These are phyloP conservation scores for Penicillium sclerotigenum DNA, from an alignment of 2,329 filamentous ascomycete species.

Conservation along the genomic window DNA sequence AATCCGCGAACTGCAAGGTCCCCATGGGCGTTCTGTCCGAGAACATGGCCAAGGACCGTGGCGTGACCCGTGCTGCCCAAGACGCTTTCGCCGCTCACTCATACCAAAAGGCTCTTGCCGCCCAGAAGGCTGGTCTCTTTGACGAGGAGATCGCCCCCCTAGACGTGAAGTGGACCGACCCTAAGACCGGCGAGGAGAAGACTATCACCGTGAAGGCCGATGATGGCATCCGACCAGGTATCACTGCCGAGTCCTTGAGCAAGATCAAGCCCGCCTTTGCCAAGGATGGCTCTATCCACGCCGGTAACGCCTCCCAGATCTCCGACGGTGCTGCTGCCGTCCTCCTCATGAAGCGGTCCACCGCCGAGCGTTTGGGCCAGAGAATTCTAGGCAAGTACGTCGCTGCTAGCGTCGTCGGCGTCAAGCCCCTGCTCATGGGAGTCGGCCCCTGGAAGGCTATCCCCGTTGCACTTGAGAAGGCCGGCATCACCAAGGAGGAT, in stretches of 20 bases:
- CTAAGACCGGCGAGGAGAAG: conserved; percentile 82
- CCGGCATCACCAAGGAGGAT: conserved; percentile 80
- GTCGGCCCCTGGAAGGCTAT: conserved; percentile 95
- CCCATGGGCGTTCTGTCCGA: conserved; percentile 94
- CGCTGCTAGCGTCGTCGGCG: conserved; percentile 77
- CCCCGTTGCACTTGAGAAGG: conserved; percentile 82
- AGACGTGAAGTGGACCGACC: conserved; percentile 82
- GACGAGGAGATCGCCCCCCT: conserved; percentile 86
- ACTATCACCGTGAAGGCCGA: conserved; percentile 79
- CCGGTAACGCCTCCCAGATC: conserved; percentile 92
- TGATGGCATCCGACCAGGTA: conserved; percentile 80
- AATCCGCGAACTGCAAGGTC: conserved; percentile 94
- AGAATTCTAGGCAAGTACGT: conserved; percentile 91
- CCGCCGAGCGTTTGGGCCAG: conserved; percentile 83
- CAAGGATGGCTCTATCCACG: conserved; percentile 90
- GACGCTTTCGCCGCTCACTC: conserved; percentile 92
- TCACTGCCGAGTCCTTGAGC: conserved; percentile 80
- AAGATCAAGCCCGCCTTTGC: conserved; percentile 91
- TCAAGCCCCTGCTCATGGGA: conserved; percentile 92
- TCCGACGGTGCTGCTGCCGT: conserved; percentile 94
- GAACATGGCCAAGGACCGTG: conserved; percentile 85
- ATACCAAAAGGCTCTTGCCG: conserved; percentile 83
- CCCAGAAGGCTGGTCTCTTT: conserved; percentile 86
- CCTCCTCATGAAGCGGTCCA: conserved; percentile 90
- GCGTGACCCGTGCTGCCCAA: conserved; percentile 68